Conservation (phyloP, 345 rosid species). For the Streptanthus diversifolius region DNA sequence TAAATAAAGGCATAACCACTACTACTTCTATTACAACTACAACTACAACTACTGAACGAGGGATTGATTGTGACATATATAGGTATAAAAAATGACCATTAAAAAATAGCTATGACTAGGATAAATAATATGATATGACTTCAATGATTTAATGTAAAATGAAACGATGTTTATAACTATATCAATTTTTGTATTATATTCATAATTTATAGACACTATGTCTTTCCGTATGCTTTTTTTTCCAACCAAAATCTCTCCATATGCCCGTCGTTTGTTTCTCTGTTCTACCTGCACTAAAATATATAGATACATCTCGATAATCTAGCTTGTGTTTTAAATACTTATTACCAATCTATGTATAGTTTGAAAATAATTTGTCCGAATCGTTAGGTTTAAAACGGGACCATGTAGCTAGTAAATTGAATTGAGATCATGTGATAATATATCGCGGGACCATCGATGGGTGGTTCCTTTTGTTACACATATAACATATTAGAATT, state of each 20-base stretch:
- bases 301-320: neutral
- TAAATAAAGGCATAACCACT: neutral
- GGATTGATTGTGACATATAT: constrained; percentile 7
- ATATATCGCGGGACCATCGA: constrained; percentile 23
- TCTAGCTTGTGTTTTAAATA: neutral
- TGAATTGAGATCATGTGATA: constrained; percentile 1
- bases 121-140: neutral
- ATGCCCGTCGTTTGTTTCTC: constrained; percentile 16
- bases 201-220: neutral
- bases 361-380: neutral
- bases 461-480: constrained; percentile 22
- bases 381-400: constrained; percentile 14
- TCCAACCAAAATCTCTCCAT: neutral
- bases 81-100: neutral
- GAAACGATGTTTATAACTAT: neutral
- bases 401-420: constrained; percentile 10
- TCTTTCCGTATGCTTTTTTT: neutral
- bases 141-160: neutral
- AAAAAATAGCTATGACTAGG: neutral
- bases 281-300: constrained; percentile 4
- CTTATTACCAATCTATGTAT: neutral
- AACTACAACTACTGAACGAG: neutral
- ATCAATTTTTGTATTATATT: neutral
- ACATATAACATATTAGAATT: constrained; percentile 4
- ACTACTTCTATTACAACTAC: neutral